Conservation (phyloP, 2,329 filamentous ascomycete species). For the Basipetospora chlamydospora region DNA sequence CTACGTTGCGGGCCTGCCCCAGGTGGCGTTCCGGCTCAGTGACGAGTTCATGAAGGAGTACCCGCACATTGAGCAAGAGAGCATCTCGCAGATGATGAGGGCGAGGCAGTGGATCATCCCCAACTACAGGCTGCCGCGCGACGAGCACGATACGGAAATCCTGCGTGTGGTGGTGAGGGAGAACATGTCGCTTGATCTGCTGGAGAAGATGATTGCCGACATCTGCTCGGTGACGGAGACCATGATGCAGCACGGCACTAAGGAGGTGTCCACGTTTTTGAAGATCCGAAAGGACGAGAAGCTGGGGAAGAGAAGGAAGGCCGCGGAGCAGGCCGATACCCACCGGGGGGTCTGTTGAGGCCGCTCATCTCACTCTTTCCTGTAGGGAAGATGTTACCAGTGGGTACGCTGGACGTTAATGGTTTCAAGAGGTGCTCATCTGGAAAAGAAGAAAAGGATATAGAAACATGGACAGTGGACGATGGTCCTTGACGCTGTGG, state of each 20-base stretch:
- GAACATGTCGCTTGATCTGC: conserved; percentile 51
- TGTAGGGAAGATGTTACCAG: too few species aligned
- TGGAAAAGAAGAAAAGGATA: too few species aligned
- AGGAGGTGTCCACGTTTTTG: neutral
- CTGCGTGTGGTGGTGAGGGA: conserved; percentile 53
- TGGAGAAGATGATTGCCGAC: conserved; percentile 48
- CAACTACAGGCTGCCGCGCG: conserved; percentile 53
- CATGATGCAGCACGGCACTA: conserved; percentile 25
- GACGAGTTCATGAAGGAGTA: conserved; percentile 46
- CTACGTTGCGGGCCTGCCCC: conserved; percentile 51
- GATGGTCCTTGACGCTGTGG: too few species aligned
- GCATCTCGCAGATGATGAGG: conserved; percentile 45
- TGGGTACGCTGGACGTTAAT: too few species aligned
- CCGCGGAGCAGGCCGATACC: conserved; percentile 1
- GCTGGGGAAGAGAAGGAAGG: neutral
- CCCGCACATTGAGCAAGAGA: conserved; percentile 49
- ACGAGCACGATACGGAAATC: conserved; percentile 48
- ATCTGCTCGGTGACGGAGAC: conserved; percentile 45
- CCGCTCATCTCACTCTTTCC: too few species aligned
- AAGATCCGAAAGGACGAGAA: neutral
- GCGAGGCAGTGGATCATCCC: conserved; percentile 59
- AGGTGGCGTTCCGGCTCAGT: conserved; percentile 51
- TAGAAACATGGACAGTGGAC: too few species aligned
- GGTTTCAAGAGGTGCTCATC: too few species aligned
- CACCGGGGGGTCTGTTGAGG: conserved; percentile 4